Conservation (phyloP, 2,329 filamentous ascomycete species). For the Cladosporium sp. region DNA sequence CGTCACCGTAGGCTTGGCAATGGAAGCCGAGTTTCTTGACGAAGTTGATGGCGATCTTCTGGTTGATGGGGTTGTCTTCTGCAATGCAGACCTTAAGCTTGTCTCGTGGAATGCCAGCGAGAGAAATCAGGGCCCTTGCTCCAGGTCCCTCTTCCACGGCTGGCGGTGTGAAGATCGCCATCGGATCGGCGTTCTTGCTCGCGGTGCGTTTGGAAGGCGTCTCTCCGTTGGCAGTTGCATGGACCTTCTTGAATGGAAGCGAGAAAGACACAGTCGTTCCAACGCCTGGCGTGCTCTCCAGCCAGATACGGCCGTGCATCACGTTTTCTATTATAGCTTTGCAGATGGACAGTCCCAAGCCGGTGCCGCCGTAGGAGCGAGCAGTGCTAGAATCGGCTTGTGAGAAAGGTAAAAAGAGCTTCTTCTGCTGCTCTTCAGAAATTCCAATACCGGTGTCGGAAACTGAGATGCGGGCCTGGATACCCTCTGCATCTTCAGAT, state of each 20-base stretch:
- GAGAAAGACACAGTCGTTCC: conserved; percentile 74
- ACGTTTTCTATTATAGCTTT: conserved; percentile 90
- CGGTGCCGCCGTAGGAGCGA: conserved; percentile 84
- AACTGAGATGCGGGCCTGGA: conserved; percentile 77
- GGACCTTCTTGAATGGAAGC: conserved; percentile 77
- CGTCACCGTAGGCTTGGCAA: conserved; percentile 86
- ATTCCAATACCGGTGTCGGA: conserved; percentile 90
- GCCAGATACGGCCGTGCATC: conserved; percentile 77
- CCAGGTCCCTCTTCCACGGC: conserved; percentile 35
- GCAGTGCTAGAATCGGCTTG: conserved; percentile 89
- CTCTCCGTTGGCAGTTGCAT: conserved; percentile 38
- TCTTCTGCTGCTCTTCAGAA: conserved; percentile 70
- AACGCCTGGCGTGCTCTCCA: conserved; percentile 67
- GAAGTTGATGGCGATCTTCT: conserved; percentile 88
- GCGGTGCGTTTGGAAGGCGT: conserved; percentile 14
- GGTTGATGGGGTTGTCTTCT: conserved; percentile 92
- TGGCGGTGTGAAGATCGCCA: conserved; percentile 50
- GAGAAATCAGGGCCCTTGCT: conserved; percentile 46
- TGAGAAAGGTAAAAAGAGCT: conserved; percentile 86
- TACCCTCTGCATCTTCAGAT: conserved; percentile 61
- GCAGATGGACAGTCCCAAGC: conserved; percentile 86
- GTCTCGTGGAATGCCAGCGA: conserved; percentile 67
- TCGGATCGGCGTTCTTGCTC: conserved; percentile 43
- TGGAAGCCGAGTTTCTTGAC: conserved; percentile 78
- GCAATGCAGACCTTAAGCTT: conserved; percentile 85